These are phyloP conservation scores for Blepharisma japonicum DNA, from an alignment of 73 alveolate species.

Conservation along the genomic window DNA sequence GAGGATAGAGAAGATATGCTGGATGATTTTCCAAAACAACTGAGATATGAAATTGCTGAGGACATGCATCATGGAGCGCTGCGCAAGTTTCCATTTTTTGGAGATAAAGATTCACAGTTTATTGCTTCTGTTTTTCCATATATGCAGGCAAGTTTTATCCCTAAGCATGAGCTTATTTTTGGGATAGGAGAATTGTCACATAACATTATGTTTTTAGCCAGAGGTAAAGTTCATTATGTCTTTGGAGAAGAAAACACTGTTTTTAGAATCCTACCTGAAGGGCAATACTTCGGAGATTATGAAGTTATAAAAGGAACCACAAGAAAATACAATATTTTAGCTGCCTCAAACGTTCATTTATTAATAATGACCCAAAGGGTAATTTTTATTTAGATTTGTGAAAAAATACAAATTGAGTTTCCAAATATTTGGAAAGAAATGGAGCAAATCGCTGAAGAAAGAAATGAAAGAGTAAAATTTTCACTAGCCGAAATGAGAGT, in stretches of 20 bases:
- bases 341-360: neutral
- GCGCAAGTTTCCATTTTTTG: constrained; percentile 49
- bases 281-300: constrained; percentile 68
- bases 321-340: constrained; percentile 34
- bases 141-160: constrained; percentile 9
- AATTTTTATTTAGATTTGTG: too few relatives aligned
- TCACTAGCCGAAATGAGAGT: constrained; percentile 6
- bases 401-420: constrained; percentile 4
- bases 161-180: neutral
- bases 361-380: too few relatives aligned
- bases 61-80: constrained; percentile 55
- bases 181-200: constrained; percentile 16
- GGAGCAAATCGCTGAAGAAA: neutral
- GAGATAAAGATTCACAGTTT: constrained; percentile 48
- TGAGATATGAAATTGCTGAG: constrained; percentile 76
- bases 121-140: constrained; percentile 36
- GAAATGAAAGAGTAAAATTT: neutral
- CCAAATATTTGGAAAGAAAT: constrained; percentile 26
- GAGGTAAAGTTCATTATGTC: constrained; percentile 26
- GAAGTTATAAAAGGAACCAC: constrained; percentile 43
- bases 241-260: constrained; percentile 35
- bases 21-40: constrained; percentile 85
- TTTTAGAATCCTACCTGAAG: constrained; percentile 50
- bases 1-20: constrained; percentile 24
- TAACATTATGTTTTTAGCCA: neutral